phyloP scores from a whole-genome alignment of 2,329 filamentous ascomycete species.

The Trichoderma sp. region DNA sequence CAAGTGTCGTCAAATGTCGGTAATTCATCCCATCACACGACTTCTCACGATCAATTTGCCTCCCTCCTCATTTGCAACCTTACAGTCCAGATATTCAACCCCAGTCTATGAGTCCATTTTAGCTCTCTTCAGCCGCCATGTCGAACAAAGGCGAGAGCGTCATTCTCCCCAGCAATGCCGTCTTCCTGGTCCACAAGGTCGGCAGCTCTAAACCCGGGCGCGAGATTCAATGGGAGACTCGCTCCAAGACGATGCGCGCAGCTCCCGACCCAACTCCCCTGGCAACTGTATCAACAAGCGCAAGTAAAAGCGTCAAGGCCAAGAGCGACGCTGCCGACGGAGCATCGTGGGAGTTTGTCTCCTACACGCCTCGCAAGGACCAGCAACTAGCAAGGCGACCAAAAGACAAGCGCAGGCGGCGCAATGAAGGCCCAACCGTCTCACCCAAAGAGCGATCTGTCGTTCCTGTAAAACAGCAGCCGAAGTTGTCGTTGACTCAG shows the following conservation, averaged over 20 bases:
- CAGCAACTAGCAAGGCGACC: neutral
- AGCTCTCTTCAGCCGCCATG: neutral
- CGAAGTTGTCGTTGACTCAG: neutral
- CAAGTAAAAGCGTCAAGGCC: neutral
- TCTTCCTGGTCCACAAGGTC: slow-evolving; percentile 17
- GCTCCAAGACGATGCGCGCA: slow-evolving; percentile 5
- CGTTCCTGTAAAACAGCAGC: neutral
- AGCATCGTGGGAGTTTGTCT: neutral
- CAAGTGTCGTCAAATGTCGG: neutral
- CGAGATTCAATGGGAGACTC: slow-evolving; percentile 8
- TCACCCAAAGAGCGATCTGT: neutral
- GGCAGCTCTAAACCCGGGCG: slow-evolving; percentile 1
- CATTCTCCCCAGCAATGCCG: slow-evolving; percentile 14
- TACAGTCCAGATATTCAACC: neutral
- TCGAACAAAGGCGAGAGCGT: slow-evolving; percentile 11
- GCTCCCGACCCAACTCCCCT: neutral
- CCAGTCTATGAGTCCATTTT: neutral
- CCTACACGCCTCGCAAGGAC: neutral
- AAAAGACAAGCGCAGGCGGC: neutral
- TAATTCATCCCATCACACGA: neutral
- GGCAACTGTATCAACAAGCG: neutral
- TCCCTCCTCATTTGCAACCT: neutral
- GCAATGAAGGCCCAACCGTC: neutral
- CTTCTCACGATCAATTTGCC: neutral
- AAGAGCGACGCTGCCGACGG: neutral